Percentiles rank a stretch among this genome's conserved stretches.
Conservation (phyloP, 805 yeast genomes). For the Cyberlindnera maclurae region DNA sequence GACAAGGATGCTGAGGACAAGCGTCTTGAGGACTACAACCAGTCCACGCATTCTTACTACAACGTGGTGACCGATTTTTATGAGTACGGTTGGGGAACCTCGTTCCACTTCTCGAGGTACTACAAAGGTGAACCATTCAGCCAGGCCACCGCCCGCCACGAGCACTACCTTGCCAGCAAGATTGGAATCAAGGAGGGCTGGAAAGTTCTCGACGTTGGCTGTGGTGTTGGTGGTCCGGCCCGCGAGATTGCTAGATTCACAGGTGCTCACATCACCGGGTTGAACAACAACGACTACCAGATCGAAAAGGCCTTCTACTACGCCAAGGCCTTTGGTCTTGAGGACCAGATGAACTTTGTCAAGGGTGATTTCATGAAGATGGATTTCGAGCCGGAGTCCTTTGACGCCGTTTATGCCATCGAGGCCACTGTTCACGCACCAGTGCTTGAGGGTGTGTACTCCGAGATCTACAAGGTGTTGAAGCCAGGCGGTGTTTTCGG, state of each 20-base stretch:
- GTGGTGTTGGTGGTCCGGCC: slow-evolving; percentile 99
- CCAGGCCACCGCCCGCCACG: slow-evolving; percentile 96
- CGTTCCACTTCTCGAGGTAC: slow-evolving; percentile 95
- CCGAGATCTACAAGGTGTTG: slow-evolving; percentile 88
- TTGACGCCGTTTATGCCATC: slow-evolving; percentile 96
- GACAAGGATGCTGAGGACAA: slow-evolving; percentile 61
- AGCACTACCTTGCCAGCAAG: slow-evolving; percentile 85
- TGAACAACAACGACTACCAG: slow-evolving; percentile 96
- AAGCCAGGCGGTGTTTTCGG: slow-evolving; percentile 98
- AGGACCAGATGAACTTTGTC: slow-evolving; percentile 72
- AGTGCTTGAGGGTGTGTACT: slow-evolving; percentile 87
- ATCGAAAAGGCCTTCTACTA: slow-evolving; percentile 84
- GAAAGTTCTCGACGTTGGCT: slow-evolving; percentile 94
- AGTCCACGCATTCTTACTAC: slow-evolving; percentile 90
- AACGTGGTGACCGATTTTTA: slow-evolving; percentile 96
- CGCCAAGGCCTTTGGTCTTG: slow-evolving; percentile 58
- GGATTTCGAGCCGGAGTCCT: slow-evolving; percentile 86
- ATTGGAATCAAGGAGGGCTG: slow-evolving; percentile 72
- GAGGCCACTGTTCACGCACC: slow-evolving; percentile 99
- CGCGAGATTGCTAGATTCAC: slow-evolving; percentile 93
- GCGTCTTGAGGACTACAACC: slow-evolving; percentile 80
- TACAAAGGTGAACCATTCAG: slow-evolving; percentile 88
- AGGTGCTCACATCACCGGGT: slow-evolving; percentile 77
- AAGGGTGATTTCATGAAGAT: slow-evolving; percentile 99
- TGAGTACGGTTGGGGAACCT: slow-evolving; percentile 99